phyloP scores from a whole-genome alignment of 768 basidiomycete species.

The Lactarius vividus region DNA sequence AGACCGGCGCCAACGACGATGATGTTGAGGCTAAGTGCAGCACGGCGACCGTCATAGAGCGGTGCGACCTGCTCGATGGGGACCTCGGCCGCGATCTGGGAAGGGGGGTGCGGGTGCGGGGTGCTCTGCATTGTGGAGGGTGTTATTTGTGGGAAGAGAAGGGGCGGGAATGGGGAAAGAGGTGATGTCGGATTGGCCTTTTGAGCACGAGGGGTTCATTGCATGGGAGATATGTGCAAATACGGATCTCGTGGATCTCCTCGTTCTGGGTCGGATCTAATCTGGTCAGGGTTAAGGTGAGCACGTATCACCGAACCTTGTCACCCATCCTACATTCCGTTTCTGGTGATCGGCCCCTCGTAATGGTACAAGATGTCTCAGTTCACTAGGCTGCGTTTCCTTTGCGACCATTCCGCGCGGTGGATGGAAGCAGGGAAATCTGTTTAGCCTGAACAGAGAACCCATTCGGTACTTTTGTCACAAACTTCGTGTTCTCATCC shows the following conservation, averaged over 20 bases:
- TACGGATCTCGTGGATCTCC: too few species aligned
- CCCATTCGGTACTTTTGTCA: neutral
- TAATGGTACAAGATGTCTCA: too few species aligned
- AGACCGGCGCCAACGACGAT: slow-evolving; percentile 44
- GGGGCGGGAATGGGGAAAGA: neutral
- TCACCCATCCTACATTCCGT: too few species aligned
- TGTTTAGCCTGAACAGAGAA: neutral
- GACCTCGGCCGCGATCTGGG: neutral
- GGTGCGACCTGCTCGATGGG: slow-evolving; percentile 25
- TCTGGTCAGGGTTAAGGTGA: too few species aligned
- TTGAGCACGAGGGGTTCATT: neutral
- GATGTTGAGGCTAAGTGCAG: slow-evolving; percentile 38
- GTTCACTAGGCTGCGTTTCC: neutral
- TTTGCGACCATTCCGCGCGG: neutral
- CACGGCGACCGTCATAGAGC: slow-evolving; percentile 35
- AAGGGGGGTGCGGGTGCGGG: neutral
- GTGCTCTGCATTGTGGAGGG: neutral
- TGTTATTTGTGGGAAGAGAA: neutral
- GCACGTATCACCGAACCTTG: too few species aligned
- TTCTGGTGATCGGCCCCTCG: too few species aligned
- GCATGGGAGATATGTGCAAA: too few species aligned
- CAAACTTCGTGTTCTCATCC: too few species aligned
- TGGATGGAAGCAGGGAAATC: neutral
- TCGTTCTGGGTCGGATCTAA: too few species aligned
- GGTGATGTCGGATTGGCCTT: neutral